These are phyloP conservation scores for Picochlorum sp. DNA, from an alignment of 139 green algal species.

Conservation along the genomic window DNA sequence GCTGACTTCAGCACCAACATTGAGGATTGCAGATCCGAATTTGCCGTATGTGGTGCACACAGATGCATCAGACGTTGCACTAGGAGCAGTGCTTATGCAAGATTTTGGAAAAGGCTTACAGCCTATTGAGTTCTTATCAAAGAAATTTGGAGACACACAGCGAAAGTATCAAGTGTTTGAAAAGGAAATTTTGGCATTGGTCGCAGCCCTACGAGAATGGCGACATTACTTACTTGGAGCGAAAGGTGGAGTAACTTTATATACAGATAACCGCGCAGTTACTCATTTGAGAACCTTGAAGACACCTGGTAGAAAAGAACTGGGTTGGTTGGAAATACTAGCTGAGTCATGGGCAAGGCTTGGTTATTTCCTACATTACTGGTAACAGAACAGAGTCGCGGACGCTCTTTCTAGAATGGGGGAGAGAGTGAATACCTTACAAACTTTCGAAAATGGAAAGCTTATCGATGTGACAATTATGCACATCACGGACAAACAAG, in stretches of 20 bases:
- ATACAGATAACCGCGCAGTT: conserved; percentile 35
- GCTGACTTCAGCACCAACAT: neutral
- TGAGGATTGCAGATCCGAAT: neutral
- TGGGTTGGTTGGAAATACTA: conserved; percentile 22
- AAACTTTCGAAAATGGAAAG: neutral
- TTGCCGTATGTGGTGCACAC: neutral
- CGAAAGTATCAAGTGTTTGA: conserved; percentile 36
- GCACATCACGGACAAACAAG: neutral
- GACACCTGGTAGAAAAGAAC: neutral
- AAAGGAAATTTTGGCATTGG: conserved; percentile 38
- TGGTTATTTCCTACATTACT: conserved; percentile 25
- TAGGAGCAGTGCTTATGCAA: conserved; percentile 1
- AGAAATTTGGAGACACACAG: conserved; percentile 27
- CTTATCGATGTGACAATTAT: neutral
- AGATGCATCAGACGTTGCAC: neutral
- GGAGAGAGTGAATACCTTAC: neutral
- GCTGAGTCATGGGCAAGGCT: conserved; percentile 16
- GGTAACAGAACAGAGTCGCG: conserved; percentile 34
- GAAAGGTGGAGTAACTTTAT: neutral
- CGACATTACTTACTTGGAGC: conserved; percentile 26
- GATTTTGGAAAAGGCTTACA: conserved; percentile 6
- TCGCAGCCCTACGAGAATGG: conserved; percentile 27
- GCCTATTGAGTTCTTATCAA: conserved; percentile 30
- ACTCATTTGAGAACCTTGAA: conserved; percentile 18
- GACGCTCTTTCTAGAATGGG: conserved; percentile 17